Evolutionary conservation across 139 green algal species (phyloP).

Genomic region (Coelastrella sp.): DNA sequence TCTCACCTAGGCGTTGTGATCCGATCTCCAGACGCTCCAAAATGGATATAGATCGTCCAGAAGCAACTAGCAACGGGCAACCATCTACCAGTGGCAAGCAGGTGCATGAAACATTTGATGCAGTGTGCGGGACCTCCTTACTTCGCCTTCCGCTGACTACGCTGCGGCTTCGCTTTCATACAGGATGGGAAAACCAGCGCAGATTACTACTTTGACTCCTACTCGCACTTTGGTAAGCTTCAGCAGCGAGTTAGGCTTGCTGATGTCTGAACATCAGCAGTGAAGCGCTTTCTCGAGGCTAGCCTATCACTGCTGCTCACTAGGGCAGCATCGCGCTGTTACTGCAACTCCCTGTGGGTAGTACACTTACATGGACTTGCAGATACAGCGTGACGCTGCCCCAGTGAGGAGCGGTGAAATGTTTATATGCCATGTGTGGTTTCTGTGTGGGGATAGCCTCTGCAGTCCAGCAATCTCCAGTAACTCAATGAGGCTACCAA

Average conservation of each 20-base stretch:
- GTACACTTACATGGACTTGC: too few relatives aligned
- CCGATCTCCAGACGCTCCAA: background rate
- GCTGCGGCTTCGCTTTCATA: background rate
- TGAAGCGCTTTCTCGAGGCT: conserved; percentile 1
- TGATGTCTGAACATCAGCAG: too few relatives aligned
- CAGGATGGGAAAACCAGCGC: conserved; percentile 74
- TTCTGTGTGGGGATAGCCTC: too few relatives aligned
- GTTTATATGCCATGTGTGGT: background rate
- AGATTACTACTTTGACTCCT: conserved; percentile 94
- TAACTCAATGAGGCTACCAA: background rate
- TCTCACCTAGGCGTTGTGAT: background rate
- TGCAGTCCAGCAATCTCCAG: background rate
- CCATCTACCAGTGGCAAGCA: conserved; percentile 12
- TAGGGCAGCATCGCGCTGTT: background rate
- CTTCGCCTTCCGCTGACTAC: background rate
- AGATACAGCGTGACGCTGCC: too few relatives aligned
- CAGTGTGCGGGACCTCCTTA: background rate
- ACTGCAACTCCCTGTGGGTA: too few relatives aligned
- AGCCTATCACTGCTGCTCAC: background rate
- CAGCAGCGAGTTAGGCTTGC: background rate
- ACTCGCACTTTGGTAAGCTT: conserved; percentile 85
- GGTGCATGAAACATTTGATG: background rate
- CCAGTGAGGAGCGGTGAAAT: background rate
- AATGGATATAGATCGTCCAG: conserved; percentile 32
- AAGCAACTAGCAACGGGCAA: background rate